Percentiles rank a stretch among this genome's conserved stretches.
phyloP scores from a whole-genome alignment of 768 basidiomycete genomes.

The Tylopilus plumbeoviolaceoides region DNA sequence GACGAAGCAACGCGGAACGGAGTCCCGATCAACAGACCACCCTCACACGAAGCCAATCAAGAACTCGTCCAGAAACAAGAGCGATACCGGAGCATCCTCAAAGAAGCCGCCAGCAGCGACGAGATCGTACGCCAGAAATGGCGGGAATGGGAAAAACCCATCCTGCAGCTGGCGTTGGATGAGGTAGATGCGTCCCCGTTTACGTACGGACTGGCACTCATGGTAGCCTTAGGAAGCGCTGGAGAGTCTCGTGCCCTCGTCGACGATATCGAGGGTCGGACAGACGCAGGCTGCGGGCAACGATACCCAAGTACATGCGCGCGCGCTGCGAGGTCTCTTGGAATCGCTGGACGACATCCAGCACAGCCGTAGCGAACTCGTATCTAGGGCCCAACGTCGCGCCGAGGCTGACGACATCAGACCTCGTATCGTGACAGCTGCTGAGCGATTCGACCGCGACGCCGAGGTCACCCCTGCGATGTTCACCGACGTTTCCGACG shows the following conservation, averaged over 20 bases:
- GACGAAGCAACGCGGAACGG: constrained; percentile 67
- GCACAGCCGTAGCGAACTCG: constrained; percentile 54
- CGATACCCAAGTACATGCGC: constrained; percentile 59
- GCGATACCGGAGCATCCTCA: constrained; percentile 68
- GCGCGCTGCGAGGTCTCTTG: constrained; percentile 65
- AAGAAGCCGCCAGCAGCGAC: constrained; percentile 72
- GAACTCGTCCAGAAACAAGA: constrained; percentile 68
- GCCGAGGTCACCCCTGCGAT: constrained; percentile 74
- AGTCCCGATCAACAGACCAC: constrained; percentile 44
- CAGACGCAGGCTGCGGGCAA: constrained; percentile 35
- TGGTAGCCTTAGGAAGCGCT: constrained; percentile 48
- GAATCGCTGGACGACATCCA: constrained; percentile 78
- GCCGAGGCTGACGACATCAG: constrained; percentile 72
- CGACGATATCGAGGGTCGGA: constrained; percentile 40
- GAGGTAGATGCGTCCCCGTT: constrained; percentile 35
- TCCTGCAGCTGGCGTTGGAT: constrained; percentile 67
- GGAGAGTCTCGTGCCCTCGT: constrained; percentile 65
- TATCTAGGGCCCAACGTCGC: constrained; percentile 59
- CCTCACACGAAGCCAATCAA: constrained; percentile 77
- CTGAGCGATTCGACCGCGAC: constrained; percentile 61
- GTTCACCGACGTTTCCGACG: constrained; percentile 82
- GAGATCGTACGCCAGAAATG: constrained; percentile 75
- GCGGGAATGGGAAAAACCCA: constrained; percentile 79
- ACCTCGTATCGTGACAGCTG: constrained; percentile 59
- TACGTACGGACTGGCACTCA: constrained; percentile 2